Conservation (phyloP, 1,284 basidiomycete species). For the Sporisorium graminicola region DNA sequence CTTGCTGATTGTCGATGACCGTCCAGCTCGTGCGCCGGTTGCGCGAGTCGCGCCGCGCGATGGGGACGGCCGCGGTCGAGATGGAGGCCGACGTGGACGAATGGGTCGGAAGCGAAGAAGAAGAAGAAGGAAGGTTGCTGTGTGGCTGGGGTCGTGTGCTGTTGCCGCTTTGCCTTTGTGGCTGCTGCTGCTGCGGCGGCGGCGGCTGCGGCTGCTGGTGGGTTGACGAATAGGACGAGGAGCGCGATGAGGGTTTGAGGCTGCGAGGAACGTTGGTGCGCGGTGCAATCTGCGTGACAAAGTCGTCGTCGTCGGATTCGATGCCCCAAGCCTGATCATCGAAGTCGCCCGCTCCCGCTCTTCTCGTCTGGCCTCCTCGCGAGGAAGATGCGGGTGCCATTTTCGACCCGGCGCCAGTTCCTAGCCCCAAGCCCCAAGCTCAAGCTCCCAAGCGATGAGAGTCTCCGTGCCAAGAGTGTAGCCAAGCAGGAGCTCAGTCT, state of each 20-base stretch:
- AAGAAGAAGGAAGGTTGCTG: slow-evolving; percentile 23
- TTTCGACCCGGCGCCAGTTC: neutral
- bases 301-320: slow-evolving; percentile 68
- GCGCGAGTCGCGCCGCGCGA: slow-evolving; percentile 4
- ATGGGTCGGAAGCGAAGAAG: slow-evolving; percentile 8
- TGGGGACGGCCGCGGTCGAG: slow-evolving; percentile 7
- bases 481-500: too few species aligned
- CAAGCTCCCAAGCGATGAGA: too few species aligned
- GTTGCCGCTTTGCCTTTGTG: neutral
- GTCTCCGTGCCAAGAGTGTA: too few species aligned
- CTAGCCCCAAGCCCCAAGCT: too few species aligned
- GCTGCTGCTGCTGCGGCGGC: slow-evolving; percentile 17
- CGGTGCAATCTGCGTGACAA: slow-evolving; percentile 56
- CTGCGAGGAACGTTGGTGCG: slow-evolving; percentile 43
- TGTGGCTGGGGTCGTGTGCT: slow-evolving; percentile 8
- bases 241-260: slow-evolving; percentile 31
- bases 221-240: slow-evolving; percentile 39
- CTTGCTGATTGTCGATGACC: slow-evolving; percentile 41
- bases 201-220: slow-evolving; percentile 13
- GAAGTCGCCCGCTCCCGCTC: slow-evolving; percentile 42
- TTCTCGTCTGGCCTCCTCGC: slow-evolving; percentile 8
- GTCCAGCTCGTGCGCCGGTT: slow-evolving; percentile 50
- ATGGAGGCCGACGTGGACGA: slow-evolving; percentile 7
- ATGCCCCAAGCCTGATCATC: slow-evolving; percentile 68
- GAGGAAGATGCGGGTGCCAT: slow-evolving; percentile 19